phyloP scores from a whole-genome alignment of 2,329 filamentous ascomycete genomes.

The Lithohypha guttulata region DNA sequence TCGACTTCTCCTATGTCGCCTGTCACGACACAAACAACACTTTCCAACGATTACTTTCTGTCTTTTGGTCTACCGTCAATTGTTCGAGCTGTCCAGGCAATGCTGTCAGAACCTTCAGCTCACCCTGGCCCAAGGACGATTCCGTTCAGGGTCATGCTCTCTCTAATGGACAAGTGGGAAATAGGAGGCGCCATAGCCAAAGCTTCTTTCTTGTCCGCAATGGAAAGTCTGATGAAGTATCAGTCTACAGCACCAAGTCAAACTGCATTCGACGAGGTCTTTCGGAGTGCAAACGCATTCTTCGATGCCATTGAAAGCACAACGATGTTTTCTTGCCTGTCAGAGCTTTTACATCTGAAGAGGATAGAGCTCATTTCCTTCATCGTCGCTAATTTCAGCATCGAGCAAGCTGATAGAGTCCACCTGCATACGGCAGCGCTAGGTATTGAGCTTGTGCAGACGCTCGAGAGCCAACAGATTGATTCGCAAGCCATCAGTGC shows the following conservation, averaged over 20 bases:
- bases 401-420: constrained; percentile 90
- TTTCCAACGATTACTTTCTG: constrained; percentile 59
- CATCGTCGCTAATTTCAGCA: constrained; percentile 77
- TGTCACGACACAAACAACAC: constrained; percentile 2
- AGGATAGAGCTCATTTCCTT: constrained; percentile 69
- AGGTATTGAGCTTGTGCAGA: neutral
- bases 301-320: constrained; percentile 95
- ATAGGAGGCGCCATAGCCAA: constrained; percentile 84
- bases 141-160: constrained; percentile 84
- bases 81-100: constrained; percentile 60
- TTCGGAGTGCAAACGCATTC: constrained; percentile 87
- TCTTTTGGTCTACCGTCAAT: constrained; percentile 65
- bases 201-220: constrained; percentile 74
- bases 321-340: constrained; percentile 76
- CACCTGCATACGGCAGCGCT: constrained; percentile 61
- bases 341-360: constrained; percentile 41
- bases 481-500: neutral
- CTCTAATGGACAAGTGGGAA: constrained; percentile 97
- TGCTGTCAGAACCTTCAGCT: constrained; percentile 52
- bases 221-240: constrained; percentile 69
- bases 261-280: constrained; percentile 68
- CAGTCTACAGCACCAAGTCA: constrained; percentile 54
- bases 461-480: neutral
- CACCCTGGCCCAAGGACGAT: constrained; percentile 60
- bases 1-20: neutral